Evolutionary conservation across 257 asterid species (phyloP), one percentile per base, ranked within the genome.

Genomic region (Forsythia suspensa): DNA sequence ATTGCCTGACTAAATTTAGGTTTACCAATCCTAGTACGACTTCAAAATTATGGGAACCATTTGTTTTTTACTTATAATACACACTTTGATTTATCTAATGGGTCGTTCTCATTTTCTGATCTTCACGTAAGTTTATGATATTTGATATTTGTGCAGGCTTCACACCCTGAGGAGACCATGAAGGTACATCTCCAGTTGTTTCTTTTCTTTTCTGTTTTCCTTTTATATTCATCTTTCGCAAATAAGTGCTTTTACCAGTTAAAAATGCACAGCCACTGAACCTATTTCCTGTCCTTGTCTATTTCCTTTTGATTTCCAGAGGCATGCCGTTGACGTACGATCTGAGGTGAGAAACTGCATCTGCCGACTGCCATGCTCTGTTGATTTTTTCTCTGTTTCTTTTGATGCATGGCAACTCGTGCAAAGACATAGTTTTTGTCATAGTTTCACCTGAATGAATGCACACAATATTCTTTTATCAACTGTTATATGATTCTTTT

Each of bases 301-400:
- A 48, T 77, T 59, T 57, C 69, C 18, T 77, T 42, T 61, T 48
- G 72, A 36, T 44, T 72, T 42, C 29, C 90, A 94, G 98, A 89
- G 72, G 78, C 93, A 82, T 39, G 84, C 66, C 20, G 85, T 90
- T 36, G 97, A 94, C 55, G 89, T 86, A 74, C 87, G 98, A 85
- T 81, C 91, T 67, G 98, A 94, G 97, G 98, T 94, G 69, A 89
- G 91, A 61, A 51, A 36, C 75, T 65, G 69, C 61, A 61, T 75
- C 41, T 65, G 44, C 11, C 8, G 5, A n/a, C 41, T 65, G 44
- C 16, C 8, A 11, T n/a, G 0, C 18, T 70, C 74, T 15, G 18
- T 46, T 46, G 52, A 46, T 46, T 48, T 48, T 4, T 15, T 16
- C 5, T 18, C 0, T 5, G 42, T 29, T 57, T 18, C 11, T 57